phyloP scores from a whole-genome alignment of 257 asterid species.

The Eustoma russellianum region DNA sequence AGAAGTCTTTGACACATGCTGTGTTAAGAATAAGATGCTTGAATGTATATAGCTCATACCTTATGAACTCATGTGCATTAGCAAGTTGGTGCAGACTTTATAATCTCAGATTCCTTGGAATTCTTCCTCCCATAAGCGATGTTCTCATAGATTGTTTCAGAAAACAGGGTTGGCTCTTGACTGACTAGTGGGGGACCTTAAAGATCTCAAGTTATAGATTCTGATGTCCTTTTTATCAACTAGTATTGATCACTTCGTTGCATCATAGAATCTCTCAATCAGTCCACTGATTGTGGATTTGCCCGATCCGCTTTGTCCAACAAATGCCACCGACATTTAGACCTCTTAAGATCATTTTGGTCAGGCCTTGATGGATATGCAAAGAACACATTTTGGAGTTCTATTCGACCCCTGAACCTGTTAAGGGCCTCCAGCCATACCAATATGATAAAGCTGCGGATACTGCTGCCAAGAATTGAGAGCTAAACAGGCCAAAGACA shows the following conservation, averaged over 20 bases:
- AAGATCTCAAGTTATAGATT: constrained; percentile 37
- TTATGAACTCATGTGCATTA: constrained; percentile 75
- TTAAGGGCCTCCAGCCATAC: constrained; percentile 18
- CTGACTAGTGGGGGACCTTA: constrained; percentile 63
- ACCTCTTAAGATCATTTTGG: constrained; percentile 43
- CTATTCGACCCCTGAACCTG: constrained; percentile 46
- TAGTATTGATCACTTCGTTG: constrained; percentile 37
- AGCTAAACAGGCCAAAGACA: constrained; percentile 61
- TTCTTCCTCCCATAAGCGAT: constrained; percentile 51
- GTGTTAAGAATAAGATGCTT: no score
- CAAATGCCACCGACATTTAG: constrained; percentile 54
- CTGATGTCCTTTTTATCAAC: constrained; percentile 52
- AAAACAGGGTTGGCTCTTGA: constrained; percentile 69
- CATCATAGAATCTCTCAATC: constrained; percentile 61
- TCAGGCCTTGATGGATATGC: constrained; percentile 66
- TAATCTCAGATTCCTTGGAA: constrained; percentile 55
- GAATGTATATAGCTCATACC: no score
- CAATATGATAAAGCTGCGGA: no score
- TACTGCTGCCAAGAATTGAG: constrained; percentile 11
- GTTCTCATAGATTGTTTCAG: constrained; percentile 58
- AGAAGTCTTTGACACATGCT: neutral
- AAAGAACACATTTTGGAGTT: constrained; percentile 48
- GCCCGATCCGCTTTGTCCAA: constrained; percentile 68
- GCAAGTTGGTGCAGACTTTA: constrained; percentile 62
- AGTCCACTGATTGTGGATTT: constrained; percentile 56